Conservation (phyloP, 116 monocot genomes). For the Papilionanthe hybrid region DNA sequence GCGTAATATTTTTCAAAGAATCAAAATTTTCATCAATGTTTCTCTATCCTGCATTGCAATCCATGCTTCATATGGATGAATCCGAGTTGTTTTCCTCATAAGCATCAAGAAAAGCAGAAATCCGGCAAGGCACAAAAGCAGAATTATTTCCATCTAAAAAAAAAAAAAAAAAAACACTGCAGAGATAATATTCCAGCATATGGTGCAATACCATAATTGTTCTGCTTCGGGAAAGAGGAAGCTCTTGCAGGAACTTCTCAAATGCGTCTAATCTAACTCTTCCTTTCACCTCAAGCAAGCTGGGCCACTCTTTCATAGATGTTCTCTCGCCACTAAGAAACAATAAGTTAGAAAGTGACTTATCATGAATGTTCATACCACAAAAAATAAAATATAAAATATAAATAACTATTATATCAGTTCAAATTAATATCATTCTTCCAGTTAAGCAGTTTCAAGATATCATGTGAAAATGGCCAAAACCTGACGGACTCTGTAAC, state of each 20-base stretch:
- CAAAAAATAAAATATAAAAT: not conserved
- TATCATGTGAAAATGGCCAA: not conserved
- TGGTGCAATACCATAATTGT: slow-evolving; percentile 70
- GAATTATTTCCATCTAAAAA: not conserved
- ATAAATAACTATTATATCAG: not conserved
- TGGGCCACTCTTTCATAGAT: slow-evolving; percentile 75
- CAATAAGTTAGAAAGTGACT: slow-evolving; percentile 9
- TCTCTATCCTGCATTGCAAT: not conserved
- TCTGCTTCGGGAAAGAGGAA: slow-evolving; percentile 74
- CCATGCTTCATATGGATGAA: not conserved
- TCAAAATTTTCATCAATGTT: not conserved
- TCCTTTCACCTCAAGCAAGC: slow-evolving; percentile 90
- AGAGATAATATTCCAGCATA: not conserved
- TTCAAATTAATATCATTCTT: not conserved
- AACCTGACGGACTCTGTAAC: not conserved
- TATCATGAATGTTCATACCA: not conserved
- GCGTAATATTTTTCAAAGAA: too few species aligned
- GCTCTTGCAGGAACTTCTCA: slow-evolving; percentile 87
- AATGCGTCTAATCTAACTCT: slow-evolving; percentile 87
- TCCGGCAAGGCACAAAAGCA: not conserved
- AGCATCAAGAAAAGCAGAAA: not conserved
- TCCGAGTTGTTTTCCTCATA: not conserved
- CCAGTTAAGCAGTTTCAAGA: not conserved
- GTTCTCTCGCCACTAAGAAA: slow-evolving; percentile 79
- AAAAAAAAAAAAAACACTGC: not conserved